These are phyloP conservation scores for Trametes elegans DNA, from an alignment of 768 basidiomycete species.

Conservation along the genomic window DNA sequence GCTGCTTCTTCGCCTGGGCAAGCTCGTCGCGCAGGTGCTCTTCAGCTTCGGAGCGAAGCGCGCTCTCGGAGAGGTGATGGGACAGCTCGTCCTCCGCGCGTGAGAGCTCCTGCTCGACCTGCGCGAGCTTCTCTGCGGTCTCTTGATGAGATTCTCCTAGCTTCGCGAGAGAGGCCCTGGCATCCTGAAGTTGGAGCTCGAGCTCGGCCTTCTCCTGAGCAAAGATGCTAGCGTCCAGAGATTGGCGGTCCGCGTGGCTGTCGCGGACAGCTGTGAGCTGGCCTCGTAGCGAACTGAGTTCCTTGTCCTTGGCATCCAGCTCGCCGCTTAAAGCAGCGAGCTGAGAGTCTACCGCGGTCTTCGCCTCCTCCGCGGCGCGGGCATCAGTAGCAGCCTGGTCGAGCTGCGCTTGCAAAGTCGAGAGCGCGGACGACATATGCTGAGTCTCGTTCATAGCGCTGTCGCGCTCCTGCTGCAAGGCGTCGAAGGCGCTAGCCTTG, in stretches of 20 bases:
- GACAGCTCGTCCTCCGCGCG: conserved; percentile 21
- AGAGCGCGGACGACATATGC: neutral
- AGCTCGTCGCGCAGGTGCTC: conserved; percentile 16
- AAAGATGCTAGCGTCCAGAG: conserved; percentile 8
- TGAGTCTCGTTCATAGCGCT: neutral
- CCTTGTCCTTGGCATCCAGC: conserved; percentile 7
- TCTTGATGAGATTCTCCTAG: conserved; percentile 13
- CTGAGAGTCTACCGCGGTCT: neutral
- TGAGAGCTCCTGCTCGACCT: conserved; percentile 19
- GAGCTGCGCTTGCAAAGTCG: conserved; percentile 8
- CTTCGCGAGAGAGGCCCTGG: conserved; percentile 17
- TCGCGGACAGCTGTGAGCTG: conserved; percentile 9
- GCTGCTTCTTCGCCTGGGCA: neutral
- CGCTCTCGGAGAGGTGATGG: conserved; percentile 12
- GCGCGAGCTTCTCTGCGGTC: conserved; percentile 4
- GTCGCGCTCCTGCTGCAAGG: neutral
- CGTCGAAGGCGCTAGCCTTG: neutral
- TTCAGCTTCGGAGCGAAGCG: conserved; percentile 10
- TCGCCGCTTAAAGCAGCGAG: neutral
- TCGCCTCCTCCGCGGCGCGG: conserved; percentile 9
- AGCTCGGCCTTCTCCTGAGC: conserved; percentile 18
- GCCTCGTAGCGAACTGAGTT: conserved; percentile 9
- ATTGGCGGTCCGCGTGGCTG: conserved; percentile 4
- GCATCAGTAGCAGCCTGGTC: neutral
- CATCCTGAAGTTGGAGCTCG: conserved; percentile 15